phyloP scores from a whole-genome alignment of 2,329 filamentous ascomycete species.

The Colletotrichum phormii region DNA sequence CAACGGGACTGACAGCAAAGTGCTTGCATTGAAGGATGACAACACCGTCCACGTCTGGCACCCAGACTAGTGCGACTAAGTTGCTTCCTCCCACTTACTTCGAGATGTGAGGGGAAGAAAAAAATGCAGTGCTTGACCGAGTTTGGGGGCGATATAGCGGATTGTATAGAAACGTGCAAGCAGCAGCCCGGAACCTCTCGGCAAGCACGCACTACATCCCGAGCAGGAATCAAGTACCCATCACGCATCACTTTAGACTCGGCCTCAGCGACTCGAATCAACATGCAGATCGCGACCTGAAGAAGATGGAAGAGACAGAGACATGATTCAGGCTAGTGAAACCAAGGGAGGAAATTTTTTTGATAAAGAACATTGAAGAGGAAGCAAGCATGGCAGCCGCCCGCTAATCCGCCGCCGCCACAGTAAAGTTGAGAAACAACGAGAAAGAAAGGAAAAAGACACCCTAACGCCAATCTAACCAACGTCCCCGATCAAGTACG shows the following conservation, averaged over 20 bases:
- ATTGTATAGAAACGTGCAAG: background rate
- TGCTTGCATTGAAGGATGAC: slow-evolving; percentile 7
- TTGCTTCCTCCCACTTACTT: background rate
- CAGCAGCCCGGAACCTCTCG: background rate
- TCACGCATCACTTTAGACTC: background rate
- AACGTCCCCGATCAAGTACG: slow-evolving; percentile 2
- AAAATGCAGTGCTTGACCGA: background rate
- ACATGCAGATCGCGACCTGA: slow-evolving; percentile 10
- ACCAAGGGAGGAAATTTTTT: slow-evolving; percentile 17
- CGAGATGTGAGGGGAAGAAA: too few relatives aligned
- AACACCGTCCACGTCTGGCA: background rate
- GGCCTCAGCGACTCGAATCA: background rate
- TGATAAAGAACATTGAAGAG: background rate
- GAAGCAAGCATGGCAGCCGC: background rate
- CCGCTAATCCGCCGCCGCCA: background rate
- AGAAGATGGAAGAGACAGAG: background rate
- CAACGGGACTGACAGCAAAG: slow-evolving; percentile 12
- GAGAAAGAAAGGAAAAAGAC: background rate
- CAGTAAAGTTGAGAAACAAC: background rate
- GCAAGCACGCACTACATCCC: background rate
- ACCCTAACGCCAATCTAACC: slow-evolving; percentile 3
- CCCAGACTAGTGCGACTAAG: too few relatives aligned
- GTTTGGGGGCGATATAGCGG: background rate
- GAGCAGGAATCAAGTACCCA: background rate
- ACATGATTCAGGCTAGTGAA: background rate